Evolutionary conservation across 768 basidiomycete species (phyloP).

Genomic region (Suillus alpinus): DNA sequence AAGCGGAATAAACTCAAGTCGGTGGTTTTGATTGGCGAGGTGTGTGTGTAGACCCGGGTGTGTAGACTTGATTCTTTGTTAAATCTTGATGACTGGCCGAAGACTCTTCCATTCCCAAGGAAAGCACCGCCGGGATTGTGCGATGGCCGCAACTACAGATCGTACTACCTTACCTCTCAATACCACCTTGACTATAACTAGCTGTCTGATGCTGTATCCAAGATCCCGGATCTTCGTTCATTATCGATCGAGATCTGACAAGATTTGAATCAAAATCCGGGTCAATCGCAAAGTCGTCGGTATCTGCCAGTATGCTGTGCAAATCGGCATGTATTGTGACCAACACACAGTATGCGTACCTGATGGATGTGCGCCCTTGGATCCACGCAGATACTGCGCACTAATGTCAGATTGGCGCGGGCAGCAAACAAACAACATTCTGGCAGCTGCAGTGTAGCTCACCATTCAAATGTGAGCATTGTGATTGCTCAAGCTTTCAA

Average conservation of each 20-base stretch:
- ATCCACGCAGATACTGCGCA: neutral
- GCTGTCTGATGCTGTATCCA: neutral
- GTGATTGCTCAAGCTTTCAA: no score
- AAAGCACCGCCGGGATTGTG: neutral
- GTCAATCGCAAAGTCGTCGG: neutral
- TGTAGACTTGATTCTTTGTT: neutral
- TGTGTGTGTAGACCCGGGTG: neutral
- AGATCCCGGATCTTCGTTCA: neutral
- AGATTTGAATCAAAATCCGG: neutral
- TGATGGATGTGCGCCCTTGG: neutral
- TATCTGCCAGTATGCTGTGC: neutral
- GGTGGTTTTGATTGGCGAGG: neutral
- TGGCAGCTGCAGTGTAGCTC: neutral
- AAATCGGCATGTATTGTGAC: neutral
- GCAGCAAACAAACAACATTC: neutral
- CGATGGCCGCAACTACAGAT: neutral
- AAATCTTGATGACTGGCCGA: neutral
- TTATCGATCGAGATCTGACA: neutral
- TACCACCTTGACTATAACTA: neutral
- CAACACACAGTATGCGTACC: no score
- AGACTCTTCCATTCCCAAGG: neutral
- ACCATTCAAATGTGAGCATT: no score
- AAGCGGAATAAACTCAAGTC: neutral
- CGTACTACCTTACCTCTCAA: neutral
- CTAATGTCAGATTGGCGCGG: neutral